A percentile compares a stretch with the other conserved stretches of the same genome.
Evolutionary conservation across 2,329 filamentous ascomycete genomes (phyloP).

Genomic region (Colletotrichum eremochloae): DNA sequence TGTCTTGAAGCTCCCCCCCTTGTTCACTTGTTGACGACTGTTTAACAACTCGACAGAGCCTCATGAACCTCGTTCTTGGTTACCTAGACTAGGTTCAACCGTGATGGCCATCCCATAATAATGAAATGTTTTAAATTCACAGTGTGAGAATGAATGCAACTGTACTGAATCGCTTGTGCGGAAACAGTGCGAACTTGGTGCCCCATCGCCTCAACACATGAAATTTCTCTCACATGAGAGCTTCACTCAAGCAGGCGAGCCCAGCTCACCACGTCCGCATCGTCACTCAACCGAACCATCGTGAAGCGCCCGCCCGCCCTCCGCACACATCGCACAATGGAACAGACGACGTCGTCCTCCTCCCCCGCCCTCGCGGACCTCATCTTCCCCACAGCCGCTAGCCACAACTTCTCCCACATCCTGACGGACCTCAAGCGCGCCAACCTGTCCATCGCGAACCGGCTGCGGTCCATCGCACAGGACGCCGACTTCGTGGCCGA

Average conservation of each 20-base stretch:
- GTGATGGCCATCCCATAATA: background rate
- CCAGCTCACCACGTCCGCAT: constrained; percentile 3
- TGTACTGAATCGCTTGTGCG: background rate
- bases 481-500: constrained; percentile 81
- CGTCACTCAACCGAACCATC: background rate
- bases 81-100: too few species aligned
- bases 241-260: background rate
- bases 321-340: constrained; percentile 4
- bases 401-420: constrained; percentile 76
- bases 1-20: background rate
- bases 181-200: background rate
- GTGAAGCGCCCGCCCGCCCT: background rate
- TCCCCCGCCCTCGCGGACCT: constrained; percentile 54
- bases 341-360: constrained; percentile 21
- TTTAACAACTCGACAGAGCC: background rate
- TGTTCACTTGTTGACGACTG: background rate
- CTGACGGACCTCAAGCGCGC: constrained; percentile 81
- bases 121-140: background rate
- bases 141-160: background rate
- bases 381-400: constrained; percentile 64
- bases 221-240: constrained; percentile 21
- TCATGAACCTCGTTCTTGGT: background rate
- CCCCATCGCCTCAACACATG: background rate
- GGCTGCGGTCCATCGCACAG: constrained; percentile 80
- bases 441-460: constrained; percentile 83